A percentile compares a stretch with the other conserved stretches of the same genome.
Conservation (phyloP, 1,139 yeast genomes). For the Yamadazyma diddensiae region DNA sequence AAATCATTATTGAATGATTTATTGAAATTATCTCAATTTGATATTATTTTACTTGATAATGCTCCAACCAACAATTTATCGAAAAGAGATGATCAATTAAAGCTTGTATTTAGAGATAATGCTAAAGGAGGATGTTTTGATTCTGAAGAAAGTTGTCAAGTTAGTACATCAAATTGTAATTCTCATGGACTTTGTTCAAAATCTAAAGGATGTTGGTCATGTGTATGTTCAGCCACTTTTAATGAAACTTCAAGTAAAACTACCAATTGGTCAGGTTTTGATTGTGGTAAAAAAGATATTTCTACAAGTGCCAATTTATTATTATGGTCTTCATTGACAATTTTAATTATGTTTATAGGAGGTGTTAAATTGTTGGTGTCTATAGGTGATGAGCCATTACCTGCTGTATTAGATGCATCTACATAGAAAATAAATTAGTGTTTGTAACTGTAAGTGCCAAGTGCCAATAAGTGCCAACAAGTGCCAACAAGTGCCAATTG, state of each 20-base stretch:
- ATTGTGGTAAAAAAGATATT: conserved; percentile 66
- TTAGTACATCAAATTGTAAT: conserved; percentile 53
- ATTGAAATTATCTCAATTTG: conserved; percentile 29
- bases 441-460: no score
- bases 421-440: conserved; percentile 17
- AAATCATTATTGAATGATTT: conserved; percentile 30
- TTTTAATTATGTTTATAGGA: conserved; percentile 44
- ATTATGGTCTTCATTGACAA: conserved; percentile 59
- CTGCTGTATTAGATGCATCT: conserved; percentile 66
- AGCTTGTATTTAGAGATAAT: conserved; percentile 17
- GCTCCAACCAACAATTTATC: conserved; percentile 8
- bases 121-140: conserved; percentile 26
- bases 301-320: conserved; percentile 63
- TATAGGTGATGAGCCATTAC: conserved; percentile 60
- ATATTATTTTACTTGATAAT: conserved; percentile 32
- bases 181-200: conserved; percentile 61
- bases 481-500: no score
- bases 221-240: conserved; percentile 55
- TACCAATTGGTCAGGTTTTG: conserved; percentile 63
- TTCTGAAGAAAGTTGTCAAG: conserved; percentile 52
- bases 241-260: conserved; percentile 48
- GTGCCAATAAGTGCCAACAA: no score
- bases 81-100: conserved; percentile 26
- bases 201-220: conserved; percentile 47
- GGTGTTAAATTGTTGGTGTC: conserved; percentile 54